Evolutionary conservation across 164 flowering plant genomes (phyloP).

Genomic region (Liriodendron chinense): DNA sequence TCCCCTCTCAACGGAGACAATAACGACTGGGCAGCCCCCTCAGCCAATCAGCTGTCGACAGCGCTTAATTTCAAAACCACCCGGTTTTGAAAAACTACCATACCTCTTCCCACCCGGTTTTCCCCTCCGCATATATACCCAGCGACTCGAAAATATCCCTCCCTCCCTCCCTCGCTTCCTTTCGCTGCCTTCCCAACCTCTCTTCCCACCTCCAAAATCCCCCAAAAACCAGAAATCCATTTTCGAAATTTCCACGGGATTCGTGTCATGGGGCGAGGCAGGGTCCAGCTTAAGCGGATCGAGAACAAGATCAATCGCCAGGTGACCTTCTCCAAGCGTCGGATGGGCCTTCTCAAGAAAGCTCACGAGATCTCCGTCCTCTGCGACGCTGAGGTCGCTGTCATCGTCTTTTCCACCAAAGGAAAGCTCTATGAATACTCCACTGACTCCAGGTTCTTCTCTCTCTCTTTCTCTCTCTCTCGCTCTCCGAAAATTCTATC

Average conservation of each 20-base stretch:
- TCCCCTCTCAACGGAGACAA: background rate
- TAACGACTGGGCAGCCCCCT: background rate
- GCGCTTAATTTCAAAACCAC: background rate
- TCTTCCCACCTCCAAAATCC: background rate
- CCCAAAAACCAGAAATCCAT: background rate
- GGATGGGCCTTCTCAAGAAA: slow-evolving; percentile 21
- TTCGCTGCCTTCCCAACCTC: background rate
- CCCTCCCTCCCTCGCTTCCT: background rate
- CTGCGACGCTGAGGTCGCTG: slow-evolving; percentile 26
- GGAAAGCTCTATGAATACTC: slow-evolving; percentile 27
- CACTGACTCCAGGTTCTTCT: slow-evolving; percentile 16
- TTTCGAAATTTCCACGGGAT: background rate
- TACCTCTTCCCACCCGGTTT: background rate
- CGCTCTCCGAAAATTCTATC: background rate
- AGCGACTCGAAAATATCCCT: background rate
- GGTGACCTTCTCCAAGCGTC: slow-evolving; percentile 21
- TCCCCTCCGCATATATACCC: background rate
- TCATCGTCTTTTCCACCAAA: slow-evolving; percentile 24
- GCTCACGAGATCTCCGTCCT: slow-evolving; percentile 26
- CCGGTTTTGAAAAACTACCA: background rate
- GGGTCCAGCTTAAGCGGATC: slow-evolving; percentile 28
- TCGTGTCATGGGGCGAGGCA: slow-evolving; percentile 19
- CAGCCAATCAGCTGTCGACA: slow-evolving; percentile 1
- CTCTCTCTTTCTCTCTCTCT: background rate
- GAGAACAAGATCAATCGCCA: slow-evolving; percentile 29